Percentiles rank a stretch among this genome's conserved stretches.
Evolutionary conservation across 2,329 filamentous ascomycete species (phyloP).

Genomic region (Ophiocordyceps camponoti-leonardi): DNA sequence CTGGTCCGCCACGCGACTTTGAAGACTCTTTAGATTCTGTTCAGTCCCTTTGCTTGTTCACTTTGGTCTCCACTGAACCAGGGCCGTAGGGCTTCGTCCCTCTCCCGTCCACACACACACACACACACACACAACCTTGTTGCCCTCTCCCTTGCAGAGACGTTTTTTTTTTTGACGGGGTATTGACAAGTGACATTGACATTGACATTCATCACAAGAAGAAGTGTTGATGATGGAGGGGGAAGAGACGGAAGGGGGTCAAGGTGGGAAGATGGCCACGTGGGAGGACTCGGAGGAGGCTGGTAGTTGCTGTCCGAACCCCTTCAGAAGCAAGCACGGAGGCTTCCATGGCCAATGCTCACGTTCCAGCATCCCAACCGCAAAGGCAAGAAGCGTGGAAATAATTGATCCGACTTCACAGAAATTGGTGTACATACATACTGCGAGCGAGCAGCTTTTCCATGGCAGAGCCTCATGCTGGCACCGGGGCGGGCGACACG

Average conservation of each 20-base stretch:
- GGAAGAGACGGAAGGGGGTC: no score
- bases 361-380: conserved; percentile 1
- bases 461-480: conserved; percentile 4
- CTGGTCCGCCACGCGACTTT: background rate
- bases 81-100: background rate
- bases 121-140: no score
- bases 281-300: background rate
- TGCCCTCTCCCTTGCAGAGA: no score
- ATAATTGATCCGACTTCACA: background rate
- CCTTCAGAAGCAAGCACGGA: background rate
- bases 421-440: no score
- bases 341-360: conserved; percentile 1
- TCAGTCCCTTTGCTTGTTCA: no score
- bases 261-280: background rate
- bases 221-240: no score
- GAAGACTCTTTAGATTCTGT: background rate
- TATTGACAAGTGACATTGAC: no score
- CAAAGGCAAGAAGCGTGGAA: conserved; percentile 1
- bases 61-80: no score
- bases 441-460: conserved; percentile 4
- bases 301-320: background rate
- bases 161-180: no score
- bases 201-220: no score
- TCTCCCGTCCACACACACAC: no score
- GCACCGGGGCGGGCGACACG: conserved; percentile 1